Evolutionary conservation across 768 basidiomycete genomes (phyloP), one percentile per base, ranked within the genome.

Genomic region (Hortiboletus campestris): DNA sequence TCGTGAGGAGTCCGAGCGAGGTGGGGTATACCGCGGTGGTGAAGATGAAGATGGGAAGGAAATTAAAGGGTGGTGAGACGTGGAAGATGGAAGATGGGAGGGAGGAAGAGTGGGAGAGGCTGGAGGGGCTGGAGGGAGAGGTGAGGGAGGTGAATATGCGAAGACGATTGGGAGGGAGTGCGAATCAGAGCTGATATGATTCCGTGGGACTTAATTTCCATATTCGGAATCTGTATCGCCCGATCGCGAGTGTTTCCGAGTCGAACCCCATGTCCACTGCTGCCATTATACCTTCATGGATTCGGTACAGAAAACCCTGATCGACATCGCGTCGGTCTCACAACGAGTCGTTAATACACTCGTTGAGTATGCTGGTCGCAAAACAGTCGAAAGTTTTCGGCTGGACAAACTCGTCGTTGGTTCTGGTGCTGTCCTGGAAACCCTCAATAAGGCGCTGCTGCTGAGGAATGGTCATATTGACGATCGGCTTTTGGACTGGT

Each of bases 11-110:
- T 36, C 75, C 81, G 2, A 79, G 85, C 51, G 83, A 86, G 67
- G 87, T 80, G 0, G 91, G 91, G 14, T 91, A 89, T 67, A 79
- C 84, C 2, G 89, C 81, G n/a, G 63, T 70, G 64, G 75, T 85
- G 47, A 93, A 91, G 74, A 72, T 72, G 55, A 70, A 64, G 55
- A 66, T 81, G 55, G 84, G 88, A 3, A 78, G 76, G 50, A 82
- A 76, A 66, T 58, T 86, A 59, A 66, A 64, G 38, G 64, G 74
- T 40, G 59, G 64, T 2, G 65, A 72, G 17, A 55, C 58, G 39
- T 76, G 73, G 75, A 70, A 56, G 61, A 63, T 56, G 12, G 78
- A 77, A 44, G 54, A 59, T 19, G 76, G 73, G 5, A 58, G 49
- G 46, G 61, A 63, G 36, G 66, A 66, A 49, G 63, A 70, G 7